Conservation (phyloP, 495 filamentous ascomycete genomes). For the Trypethelium eluteriae region DNA sequence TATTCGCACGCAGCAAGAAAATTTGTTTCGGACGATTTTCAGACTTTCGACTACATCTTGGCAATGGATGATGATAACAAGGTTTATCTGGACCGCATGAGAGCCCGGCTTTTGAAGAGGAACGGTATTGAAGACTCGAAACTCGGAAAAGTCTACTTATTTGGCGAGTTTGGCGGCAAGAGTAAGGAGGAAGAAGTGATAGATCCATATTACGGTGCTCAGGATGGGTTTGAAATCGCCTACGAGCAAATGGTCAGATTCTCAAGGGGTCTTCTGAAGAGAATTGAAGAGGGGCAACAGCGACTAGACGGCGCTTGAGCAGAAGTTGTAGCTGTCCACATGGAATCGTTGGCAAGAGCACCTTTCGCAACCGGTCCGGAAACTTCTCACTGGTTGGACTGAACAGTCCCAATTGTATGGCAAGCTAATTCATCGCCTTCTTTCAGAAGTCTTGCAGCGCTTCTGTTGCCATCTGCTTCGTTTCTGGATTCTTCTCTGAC, state of each 20-base stretch:
- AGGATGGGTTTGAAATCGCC: slow-evolving; percentile 73
- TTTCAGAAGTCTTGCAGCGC: background rate
- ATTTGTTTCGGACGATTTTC: slow-evolving; percentile 62
- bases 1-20: slow-evolving; percentile 74
- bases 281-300: slow-evolving; percentile 26
- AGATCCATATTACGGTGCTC: slow-evolving; percentile 88
- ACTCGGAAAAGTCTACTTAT: slow-evolving; percentile 60
- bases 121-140: slow-evolving; percentile 40
- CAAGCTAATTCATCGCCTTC: background rate
- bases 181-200: slow-evolving; percentile 60
- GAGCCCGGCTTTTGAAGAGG: slow-evolving; percentile 46
- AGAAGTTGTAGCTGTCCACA: background rate
- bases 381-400: background rate
- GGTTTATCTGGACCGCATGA: slow-evolving; percentile 55
- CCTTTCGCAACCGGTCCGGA: background rate
- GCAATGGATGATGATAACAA: slow-evolving; percentile 91
- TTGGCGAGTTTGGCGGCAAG: slow-evolving; percentile 70
- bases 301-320: background rate
- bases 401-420: background rate
- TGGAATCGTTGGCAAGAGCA: background rate
- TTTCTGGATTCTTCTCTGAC: slow-evolving; percentile 18
- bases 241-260: slow-evolving; percentile 78
- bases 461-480: slow-evolving; percentile 14
- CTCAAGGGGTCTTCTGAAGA: slow-evolving; percentile 62
- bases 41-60: slow-evolving; percentile 81